These are phyloP conservation scores for Adansonia gregorii DNA, from an alignment of 441 rosid genomes.

Conservation along the genomic window DNA sequence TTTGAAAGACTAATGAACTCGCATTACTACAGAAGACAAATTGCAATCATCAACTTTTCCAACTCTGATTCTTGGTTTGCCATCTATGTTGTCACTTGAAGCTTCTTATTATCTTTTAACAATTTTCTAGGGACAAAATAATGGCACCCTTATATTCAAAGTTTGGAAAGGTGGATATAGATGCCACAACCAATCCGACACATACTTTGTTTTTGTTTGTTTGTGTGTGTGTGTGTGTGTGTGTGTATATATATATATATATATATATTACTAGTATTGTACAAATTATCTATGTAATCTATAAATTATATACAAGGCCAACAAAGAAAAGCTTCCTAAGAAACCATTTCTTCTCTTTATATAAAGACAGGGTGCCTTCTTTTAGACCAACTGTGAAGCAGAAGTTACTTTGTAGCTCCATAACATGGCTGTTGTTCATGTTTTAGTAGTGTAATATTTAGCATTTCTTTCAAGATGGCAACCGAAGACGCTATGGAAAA, in stretches of 20 bases:
- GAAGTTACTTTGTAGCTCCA: background rate
- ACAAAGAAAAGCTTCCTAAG: background rate
- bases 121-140: no score
- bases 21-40: no score
- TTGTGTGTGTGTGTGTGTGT: no score
- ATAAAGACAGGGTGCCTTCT: background rate
- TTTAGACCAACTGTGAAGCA: conserved; percentile 5
- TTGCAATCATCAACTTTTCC: no score
- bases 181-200: background rate
- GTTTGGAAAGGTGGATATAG: background rate
- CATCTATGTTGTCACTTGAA: no score
- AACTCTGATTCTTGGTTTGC: no score
- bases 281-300: background rate
- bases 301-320: conserved; percentile 12
- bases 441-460: background rate
- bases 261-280: background rate
- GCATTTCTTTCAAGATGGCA: conserved; percentile 10
- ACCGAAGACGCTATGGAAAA: background rate
- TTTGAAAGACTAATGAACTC: no score
- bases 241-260: no score
- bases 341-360: background rate
- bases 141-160: background rate
- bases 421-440: conserved; percentile 1
- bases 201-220: background rate
- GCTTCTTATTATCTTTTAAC: no score